These are phyloP conservation scores for Mayamaea pseudoterrestris DNA, from an alignment of 108 stramenopile species.

Conservation along the genomic window DNA sequence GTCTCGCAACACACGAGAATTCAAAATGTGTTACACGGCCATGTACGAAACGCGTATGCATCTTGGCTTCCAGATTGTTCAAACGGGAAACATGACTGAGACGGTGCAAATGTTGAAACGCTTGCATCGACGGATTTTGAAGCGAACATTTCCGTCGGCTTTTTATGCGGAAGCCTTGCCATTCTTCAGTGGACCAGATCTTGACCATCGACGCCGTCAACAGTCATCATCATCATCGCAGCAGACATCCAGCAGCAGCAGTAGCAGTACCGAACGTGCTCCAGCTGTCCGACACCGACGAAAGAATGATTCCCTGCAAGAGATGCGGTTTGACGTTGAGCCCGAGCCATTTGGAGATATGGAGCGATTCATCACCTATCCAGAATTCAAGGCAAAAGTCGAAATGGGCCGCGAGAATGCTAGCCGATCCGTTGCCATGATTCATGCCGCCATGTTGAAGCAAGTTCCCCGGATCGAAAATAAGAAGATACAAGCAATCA, in stretches of 20 bases:
- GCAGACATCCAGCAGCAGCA: too few species aligned
- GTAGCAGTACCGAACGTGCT: neutral
- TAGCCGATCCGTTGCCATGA: conserved; percentile 19
- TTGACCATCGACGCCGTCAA: too few species aligned
- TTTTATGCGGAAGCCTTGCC: conserved; percentile 8
- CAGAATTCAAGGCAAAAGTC: conserved; percentile 36
- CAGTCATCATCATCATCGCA: conserved; percentile 4
- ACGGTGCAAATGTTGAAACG: conserved; percentile 34
- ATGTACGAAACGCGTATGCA: conserved; percentile 41
- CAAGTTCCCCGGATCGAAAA: conserved; percentile 23
- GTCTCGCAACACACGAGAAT: too few species aligned
- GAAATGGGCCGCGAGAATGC: conserved; percentile 40
- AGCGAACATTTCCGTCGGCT: conserved; percentile 37
- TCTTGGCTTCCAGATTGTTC: conserved; percentile 29
- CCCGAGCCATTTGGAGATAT: conserved; percentile 16
- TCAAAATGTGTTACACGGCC: too few species aligned
- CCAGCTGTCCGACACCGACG: neutral
- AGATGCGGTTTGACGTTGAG: conserved; percentile 37
- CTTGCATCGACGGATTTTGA: conserved; percentile 40
- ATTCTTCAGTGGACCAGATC: neutral
- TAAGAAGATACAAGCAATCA: conserved; percentile 3
- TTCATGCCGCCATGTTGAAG: conserved; percentile 30
- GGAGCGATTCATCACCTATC: conserved; percentile 29
- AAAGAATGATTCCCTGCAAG: conserved; percentile 19
- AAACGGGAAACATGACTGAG: conserved; percentile 28